Percentiles rank a stretch among this genome's conserved stretches.
Conservation (phyloP, 768 basidiomycete species). For the Hebeloma cylindrosporum region DNA sequence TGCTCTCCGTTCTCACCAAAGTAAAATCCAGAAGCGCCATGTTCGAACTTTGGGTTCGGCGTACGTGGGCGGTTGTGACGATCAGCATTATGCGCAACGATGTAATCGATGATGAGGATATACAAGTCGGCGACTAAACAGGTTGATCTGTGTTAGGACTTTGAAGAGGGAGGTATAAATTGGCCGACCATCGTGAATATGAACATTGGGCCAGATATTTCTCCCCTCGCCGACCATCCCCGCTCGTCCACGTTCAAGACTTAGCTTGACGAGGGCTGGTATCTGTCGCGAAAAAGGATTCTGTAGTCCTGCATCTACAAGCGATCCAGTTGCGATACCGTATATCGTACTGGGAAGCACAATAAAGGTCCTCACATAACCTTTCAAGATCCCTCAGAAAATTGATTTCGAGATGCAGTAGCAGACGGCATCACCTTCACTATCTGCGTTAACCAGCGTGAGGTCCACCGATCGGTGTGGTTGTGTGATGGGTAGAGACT, state of each 20-base stretch:
- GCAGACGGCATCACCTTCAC: constrained; percentile 36
- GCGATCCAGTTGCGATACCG: constrained; percentile 43
- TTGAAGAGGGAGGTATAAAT: not conserved
- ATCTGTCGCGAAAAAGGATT: constrained; percentile 53
- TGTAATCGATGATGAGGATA: constrained; percentile 41
- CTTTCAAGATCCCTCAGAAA: constrained; percentile 21
- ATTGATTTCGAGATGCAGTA: not conserved
- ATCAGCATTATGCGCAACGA: constrained; percentile 15
- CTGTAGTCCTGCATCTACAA: constrained; percentile 51
- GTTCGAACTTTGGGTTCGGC: constrained; percentile 31
- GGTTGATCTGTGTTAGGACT: not conserved
- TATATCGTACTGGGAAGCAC: constrained; percentile 56
- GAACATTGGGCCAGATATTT: constrained; percentile 55
- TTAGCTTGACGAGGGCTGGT: constrained; percentile 41
- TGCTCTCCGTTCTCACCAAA: constrained; percentile 52
- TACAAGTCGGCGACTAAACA: constrained; percentile 46
- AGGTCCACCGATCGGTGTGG: constrained; percentile 53
- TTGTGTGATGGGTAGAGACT: constrained; percentile 42
- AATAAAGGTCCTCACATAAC: constrained; percentile 53
- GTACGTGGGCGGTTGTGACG: constrained; percentile 19
- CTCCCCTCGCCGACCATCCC: constrained; percentile 54
- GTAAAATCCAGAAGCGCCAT: constrained; percentile 48
- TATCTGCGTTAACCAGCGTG: constrained; percentile 45
- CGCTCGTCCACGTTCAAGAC: constrained; percentile 43
- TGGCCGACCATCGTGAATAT: constrained; percentile 49